phyloP scores from a whole-genome alignment of 805 yeast genomes.

The Hanseniaspora guilliermondii region DNA sequence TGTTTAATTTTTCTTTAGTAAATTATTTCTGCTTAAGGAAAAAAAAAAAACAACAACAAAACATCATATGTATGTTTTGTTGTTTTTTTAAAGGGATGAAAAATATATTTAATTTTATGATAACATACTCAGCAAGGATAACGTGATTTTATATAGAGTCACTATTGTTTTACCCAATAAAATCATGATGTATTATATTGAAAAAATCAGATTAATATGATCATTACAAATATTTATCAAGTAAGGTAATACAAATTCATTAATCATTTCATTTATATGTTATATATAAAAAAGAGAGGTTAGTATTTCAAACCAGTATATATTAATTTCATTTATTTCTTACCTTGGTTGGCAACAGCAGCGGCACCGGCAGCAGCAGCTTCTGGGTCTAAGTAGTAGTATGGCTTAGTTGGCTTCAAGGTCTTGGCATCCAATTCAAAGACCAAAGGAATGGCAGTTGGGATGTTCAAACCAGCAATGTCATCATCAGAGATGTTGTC shows the following conservation, averaged over 20 bases:
- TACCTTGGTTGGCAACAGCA: conserved; percentile 96
- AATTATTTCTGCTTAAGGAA: too few relatives aligned
- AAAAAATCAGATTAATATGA: too few relatives aligned
- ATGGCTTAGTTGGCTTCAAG: conserved; percentile 80
- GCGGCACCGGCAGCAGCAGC: conserved; percentile 99
- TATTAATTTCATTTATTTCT: conserved; percentile 35
- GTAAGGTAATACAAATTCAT: neutral
- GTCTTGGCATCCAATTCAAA: conserved; percentile 73
- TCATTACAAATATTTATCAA: too few relatives aligned
- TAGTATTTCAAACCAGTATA: neutral
- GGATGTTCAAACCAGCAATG: conserved; percentile 89
- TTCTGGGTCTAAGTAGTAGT: conserved; percentile 96
- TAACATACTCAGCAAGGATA: too few relatives aligned
- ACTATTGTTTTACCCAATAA: too few relatives aligned
- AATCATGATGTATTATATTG: too few relatives aligned
- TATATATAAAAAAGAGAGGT: neutral
- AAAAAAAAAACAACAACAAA: too few relatives aligned
- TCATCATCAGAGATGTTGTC: conserved; percentile 85
- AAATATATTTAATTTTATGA: too few relatives aligned
- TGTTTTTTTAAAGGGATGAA: too few relatives aligned
- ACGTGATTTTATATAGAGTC: too few relatives aligned
- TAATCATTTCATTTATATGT: neutral
- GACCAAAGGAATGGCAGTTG: conserved; percentile 97
- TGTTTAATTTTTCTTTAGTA: too few relatives aligned
- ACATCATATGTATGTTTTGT: too few relatives aligned